Conservation (phyloP, 106 monocot species). For the Dendrobium officinale region DNA sequence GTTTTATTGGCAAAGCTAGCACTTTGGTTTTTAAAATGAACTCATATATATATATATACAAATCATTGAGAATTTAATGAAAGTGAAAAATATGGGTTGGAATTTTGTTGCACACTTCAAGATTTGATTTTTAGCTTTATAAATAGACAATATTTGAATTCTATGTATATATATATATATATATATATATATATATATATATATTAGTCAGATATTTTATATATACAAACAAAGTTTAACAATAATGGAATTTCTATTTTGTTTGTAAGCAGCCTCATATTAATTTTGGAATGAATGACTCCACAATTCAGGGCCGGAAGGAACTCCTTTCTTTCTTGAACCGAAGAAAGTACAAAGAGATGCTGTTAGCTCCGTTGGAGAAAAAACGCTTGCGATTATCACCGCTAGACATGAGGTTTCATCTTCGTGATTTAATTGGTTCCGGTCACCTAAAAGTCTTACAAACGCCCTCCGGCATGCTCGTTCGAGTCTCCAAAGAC, state of each 20-base stretch:
- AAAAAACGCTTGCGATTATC: constrained; percentile 65
- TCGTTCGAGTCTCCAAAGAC: constrained; percentile 59
- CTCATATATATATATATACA: no score
- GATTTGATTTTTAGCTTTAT: no score
- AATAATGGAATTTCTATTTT: no score
- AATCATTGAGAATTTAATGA: no score
- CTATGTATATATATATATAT: no score
- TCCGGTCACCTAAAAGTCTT: constrained; percentile 74
- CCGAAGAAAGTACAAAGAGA: constrained; percentile 70
- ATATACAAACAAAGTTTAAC: no score
- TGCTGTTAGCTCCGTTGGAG: constrained; percentile 65
- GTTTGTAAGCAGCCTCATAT: no score
- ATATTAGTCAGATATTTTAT: neutral
- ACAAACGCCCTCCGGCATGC: constrained; percentile 63
- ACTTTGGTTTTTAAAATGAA: no score
- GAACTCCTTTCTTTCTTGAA: constrained; percentile 68
- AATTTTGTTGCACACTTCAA: no score
- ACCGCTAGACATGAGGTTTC: constrained; percentile 76
- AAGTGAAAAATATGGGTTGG: no score
- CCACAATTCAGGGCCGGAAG: constrained; percentile 57
- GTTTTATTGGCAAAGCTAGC: no score
- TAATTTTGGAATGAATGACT: neutral
- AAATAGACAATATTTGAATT: no score
- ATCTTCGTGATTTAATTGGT: constrained; percentile 88
- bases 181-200: neutral